Percentiles rank a stretch among this genome's conserved stretches.
phyloP scores from a whole-genome alignment of 2,329 filamentous ascomycete genomes.

The Monilinia vaccinii-corymbosi region DNA sequence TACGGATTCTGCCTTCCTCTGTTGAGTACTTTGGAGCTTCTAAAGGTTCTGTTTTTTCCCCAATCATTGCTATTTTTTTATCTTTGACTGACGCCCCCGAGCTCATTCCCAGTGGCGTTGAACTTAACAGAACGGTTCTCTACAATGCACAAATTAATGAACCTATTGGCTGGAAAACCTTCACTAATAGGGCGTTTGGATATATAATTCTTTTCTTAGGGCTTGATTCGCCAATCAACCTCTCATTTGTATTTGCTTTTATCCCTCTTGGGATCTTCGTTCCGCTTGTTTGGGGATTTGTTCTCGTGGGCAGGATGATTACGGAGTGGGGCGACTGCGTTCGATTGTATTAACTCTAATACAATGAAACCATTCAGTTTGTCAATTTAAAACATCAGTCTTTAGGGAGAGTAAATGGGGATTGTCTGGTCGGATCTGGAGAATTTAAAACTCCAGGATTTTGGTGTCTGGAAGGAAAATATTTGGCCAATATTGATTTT shows the following conservation, averaged over 20 bases:
- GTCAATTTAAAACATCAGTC: not conserved
- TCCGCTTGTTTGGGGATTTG: not conserved
- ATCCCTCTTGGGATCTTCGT: not conserved
- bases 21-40: not conserved
- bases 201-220: not conserved
- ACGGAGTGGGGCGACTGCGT: not conserved
- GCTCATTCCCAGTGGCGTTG: rapidly evolving
- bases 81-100: not conserved
- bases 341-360: not conserved
- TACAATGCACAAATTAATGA: not conserved
- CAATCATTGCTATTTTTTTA: not conserved
- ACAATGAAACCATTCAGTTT: not conserved
- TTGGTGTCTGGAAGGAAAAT: too few species aligned
- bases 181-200: not conserved
- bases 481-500: too few species aligned
- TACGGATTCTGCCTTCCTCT: not conserved
- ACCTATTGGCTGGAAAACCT: not conserved
- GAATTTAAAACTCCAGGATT: too few species aligned
- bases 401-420: not conserved
- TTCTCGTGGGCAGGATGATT: not conserved
- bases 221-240: too few species aligned
- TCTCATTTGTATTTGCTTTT: not conserved
- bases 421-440: too few species aligned
- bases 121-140: too few species aligned
- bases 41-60: not conserved